A percentile compares a stretch with the other conserved stretches of the same genome.
Conservation (phyloP, 176 grass and related monocot species). For the Tuctoria greenei region DNA sequence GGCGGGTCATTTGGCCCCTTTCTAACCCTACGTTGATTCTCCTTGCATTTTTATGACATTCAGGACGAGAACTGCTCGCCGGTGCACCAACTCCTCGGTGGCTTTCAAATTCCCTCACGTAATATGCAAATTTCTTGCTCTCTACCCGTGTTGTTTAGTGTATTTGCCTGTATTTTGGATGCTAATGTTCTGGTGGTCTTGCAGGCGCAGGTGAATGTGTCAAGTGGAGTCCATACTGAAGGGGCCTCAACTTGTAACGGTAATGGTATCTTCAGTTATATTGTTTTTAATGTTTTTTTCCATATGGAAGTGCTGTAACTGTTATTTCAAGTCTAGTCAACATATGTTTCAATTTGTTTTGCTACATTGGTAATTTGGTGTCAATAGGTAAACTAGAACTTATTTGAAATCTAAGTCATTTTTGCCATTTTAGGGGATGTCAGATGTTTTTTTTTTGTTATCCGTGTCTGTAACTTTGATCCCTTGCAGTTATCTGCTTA, state of each 20-base stretch:
- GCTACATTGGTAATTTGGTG: background rate
- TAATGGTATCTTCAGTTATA: background rate
- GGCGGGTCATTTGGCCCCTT: background rate
- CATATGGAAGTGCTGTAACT: background rate
- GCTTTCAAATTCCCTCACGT: conserved; percentile 12
- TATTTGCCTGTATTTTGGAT: background rate
- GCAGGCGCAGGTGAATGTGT: conserved; percentile 38
- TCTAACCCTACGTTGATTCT: conserved; percentile 19
- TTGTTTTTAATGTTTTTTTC: background rate
- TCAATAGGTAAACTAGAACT: background rate
- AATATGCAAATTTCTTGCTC: conserved; percentile 19
- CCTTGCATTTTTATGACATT: conserved; percentile 1
- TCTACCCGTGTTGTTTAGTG: background rate
- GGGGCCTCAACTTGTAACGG: conserved; percentile 41
- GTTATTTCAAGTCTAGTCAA: background rate
- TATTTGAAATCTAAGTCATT: background rate
- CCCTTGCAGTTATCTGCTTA: background rate
- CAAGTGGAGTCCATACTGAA: conserved; percentile 28
- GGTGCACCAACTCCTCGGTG: conserved; percentile 34
- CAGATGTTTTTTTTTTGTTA: background rate
- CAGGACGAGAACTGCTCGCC: conserved; percentile 53
- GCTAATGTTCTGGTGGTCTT: background rate
- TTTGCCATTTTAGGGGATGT: background rate
- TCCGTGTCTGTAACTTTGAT: background rate
- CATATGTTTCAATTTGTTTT: background rate